Evolutionary conservation across 2,329 filamentous ascomycete species (phyloP), one percentile per base, ranked within the genome.

Genomic region (Daldinia eschscholtzii): DNA sequence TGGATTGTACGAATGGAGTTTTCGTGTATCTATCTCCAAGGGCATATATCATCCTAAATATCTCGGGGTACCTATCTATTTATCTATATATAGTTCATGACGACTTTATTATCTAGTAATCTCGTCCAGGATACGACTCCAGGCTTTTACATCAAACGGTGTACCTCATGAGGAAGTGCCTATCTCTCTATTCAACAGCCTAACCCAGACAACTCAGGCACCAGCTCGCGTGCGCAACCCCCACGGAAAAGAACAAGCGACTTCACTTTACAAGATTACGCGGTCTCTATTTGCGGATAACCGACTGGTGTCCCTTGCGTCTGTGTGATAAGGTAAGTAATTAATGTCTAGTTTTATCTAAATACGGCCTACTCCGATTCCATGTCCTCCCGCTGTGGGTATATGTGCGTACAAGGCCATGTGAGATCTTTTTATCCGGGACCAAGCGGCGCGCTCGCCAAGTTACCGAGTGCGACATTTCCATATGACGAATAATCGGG

Each of bases 351-450:
- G 9, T 23, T 46, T 13, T 23, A 55, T 33, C 28, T 26, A 48
- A 37, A 59, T 37, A 39, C n/a, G 57, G 30, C 23, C 37, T 10
- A 33, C 55, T 46, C 3, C 15, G 42, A 44, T 20, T 50, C 48
- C 28, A 33, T 15, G 12, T 33, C 41, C 41, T 23, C 33, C 33
- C 10, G 18, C 13, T 18, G n/a, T 20, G 35, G 28, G 10, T 23
- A 53, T 30, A 4, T 39, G 44, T 55, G 5, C 35, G 18, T 55
- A 39, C 10, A 55, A 5, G 33, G 52, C 55, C 53, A 69, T 64
- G 64, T 65, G 67, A 12, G 44, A 64, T 64, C 59, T 41, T 46
- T 70, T 72, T 72, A 72, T 39, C 70, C 70, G 70, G 67, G 58
- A 61, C 61, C 30, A 39, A 42, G 56, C 69, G 42, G 46, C 39